Percentiles rank a stretch among this genome's conserved stretches.
phyloP scores from a whole-genome alignment of 202 grass and related monocot species.

The Panicum virgatum region DNA sequence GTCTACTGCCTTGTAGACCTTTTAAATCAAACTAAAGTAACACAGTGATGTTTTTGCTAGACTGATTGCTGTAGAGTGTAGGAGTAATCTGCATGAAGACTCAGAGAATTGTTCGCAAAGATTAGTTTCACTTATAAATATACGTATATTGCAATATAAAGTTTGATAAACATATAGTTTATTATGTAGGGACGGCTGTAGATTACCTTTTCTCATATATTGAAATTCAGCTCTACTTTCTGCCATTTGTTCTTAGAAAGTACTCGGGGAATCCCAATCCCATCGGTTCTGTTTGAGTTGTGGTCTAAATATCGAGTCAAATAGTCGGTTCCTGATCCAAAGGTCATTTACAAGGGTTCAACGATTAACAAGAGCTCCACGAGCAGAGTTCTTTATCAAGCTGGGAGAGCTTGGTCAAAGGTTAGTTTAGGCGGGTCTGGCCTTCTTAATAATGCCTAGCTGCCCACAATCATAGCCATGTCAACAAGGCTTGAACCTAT shows the following conservation, averaged over 20 bases:
- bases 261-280: no score
- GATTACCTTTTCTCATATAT: slow-evolving; percentile 13
- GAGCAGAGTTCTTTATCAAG: slow-evolving; percentile 17
- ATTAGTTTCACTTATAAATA: slow-evolving; percentile 19
- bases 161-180: slow-evolving; percentile 12
- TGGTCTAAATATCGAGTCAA: slow-evolving; percentile 18
- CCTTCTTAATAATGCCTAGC: slow-evolving; percentile 18
- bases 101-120: not conserved
- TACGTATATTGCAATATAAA: slow-evolving; percentile 3
- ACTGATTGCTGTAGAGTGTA: not conserved
- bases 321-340: slow-evolving; percentile 34
- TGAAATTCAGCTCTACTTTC: slow-evolving; percentile 38
- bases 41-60: slow-evolving; percentile 4
- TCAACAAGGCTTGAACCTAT: slow-evolving; percentile 10
- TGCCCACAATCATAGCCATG: not conserved
- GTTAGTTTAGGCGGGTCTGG: slow-evolving; percentile 13
- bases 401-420: slow-evolving; percentile 16
- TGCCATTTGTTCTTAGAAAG: slow-evolving; percentile 25
- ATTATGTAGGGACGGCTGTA: slow-evolving; percentile 17
- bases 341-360: slow-evolving; percentile 26
- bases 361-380: slow-evolving; percentile 31
- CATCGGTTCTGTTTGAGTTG: slow-evolving; percentile 21
- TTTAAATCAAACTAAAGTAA: not conserved
- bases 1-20: slow-evolving; percentile 13
- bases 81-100: slow-evolving; percentile 1